Conservation (phyloP, 768 basidiomycete genomes). For the Boletus coccyginus region DNA sequence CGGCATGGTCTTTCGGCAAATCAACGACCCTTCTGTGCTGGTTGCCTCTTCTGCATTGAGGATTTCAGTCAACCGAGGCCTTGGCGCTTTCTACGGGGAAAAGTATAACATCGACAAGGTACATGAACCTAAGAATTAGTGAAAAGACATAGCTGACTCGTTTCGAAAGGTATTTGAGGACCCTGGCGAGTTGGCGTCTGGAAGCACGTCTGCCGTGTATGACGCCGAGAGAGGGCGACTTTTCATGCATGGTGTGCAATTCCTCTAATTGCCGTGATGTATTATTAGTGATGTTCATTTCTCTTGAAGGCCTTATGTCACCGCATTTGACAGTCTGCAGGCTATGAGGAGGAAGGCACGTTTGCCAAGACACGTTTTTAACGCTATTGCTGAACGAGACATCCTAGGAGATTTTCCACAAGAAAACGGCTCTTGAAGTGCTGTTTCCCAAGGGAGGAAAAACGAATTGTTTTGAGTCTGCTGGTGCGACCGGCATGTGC, state of each 20-base stretch:
- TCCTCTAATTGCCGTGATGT: constrained; percentile 1
- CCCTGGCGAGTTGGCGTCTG: constrained; percentile 54
- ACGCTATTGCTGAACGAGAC: not conserved
- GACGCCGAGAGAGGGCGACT: constrained; percentile 48
- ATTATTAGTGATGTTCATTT: constrained; percentile 6
- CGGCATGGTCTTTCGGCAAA: constrained; percentile 35
- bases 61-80: constrained; percentile 51
- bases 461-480: not conserved
- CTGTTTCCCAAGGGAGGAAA: not conserved
- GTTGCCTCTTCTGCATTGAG: constrained; percentile 51
- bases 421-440: not conserved
- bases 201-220: constrained; percentile 54
- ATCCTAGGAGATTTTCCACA: not conserved
- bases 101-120: constrained; percentile 62
- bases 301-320: constrained; percentile 29
- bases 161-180: constrained; percentile 61
- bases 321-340: constrained; percentile 35
- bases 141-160: not conserved
- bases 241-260: constrained; percentile 55
- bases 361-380: constrained; percentile 1
- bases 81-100: constrained; percentile 52
- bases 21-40: constrained; percentile 38
- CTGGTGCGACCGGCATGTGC: not conserved
- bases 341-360: constrained; percentile 13
- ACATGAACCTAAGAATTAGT: constrained; percentile 1